phyloP scores from a whole-genome alignment of 805 yeast genomes.

The Tetrapisispora namnaoensis region DNA sequence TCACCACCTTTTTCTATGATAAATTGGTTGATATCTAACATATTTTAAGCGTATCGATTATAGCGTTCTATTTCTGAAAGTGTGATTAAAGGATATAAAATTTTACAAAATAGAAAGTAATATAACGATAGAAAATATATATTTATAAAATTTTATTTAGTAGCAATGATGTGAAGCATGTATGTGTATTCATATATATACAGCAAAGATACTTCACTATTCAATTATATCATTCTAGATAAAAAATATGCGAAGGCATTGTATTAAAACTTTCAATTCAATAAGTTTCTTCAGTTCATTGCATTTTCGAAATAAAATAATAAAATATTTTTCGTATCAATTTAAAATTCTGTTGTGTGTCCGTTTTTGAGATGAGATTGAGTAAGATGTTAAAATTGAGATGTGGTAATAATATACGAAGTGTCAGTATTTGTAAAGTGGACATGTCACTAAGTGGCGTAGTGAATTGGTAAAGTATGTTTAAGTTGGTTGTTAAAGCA shows the following conservation, averaged over 20 bases:
- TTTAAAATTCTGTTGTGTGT: not conserved
- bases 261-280: not conserved
- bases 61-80: not conserved
- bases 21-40: constrained; percentile 90
- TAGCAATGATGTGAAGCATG: too few species aligned
- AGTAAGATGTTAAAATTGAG: not conserved
- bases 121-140: too few species aligned
- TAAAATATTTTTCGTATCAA: not conserved
- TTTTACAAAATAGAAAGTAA: too few species aligned
- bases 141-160: too few species aligned
- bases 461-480: too few species aligned
- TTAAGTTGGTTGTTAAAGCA: too few species aligned
- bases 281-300: not conserved
- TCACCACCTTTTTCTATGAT: constrained; percentile 96
- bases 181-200: too few species aligned
- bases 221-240: not conserved
- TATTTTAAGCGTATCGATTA: constrained; percentile 18
- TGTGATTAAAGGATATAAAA: too few species aligned
- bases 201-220: too few species aligned
- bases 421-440: not conserved
- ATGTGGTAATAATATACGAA: not conserved
- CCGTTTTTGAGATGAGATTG: not conserved
- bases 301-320: not conserved
- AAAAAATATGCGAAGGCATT: not conserved
- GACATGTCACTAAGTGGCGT: too few species aligned